A percentile compares a stretch with the other conserved stretches of the same genome.
phyloP scores from a whole-genome alignment of 768 basidiomycete species.

The Guyanaporus albipodus region DNA sequence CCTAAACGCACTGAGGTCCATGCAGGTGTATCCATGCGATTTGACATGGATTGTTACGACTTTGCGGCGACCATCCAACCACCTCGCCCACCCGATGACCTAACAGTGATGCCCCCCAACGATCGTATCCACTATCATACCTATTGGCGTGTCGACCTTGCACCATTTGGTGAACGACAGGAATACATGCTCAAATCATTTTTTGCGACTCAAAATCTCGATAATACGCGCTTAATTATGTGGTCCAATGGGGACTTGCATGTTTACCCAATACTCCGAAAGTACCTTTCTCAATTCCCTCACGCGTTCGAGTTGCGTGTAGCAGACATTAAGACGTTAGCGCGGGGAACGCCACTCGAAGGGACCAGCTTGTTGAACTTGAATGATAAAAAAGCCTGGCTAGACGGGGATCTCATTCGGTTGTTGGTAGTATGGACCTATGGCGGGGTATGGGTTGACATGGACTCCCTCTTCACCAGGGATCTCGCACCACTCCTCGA shows the following conservation, averaged over 20 bases:
- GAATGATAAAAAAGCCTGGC: constrained; percentile 81
- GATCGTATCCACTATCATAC: constrained; percentile 75
- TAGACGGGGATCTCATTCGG: constrained; percentile 92
- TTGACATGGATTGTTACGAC: constrained; percentile 89
- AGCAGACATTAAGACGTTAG: constrained; percentile 64
- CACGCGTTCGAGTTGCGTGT: constrained; percentile 65
- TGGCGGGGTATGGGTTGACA: constrained; percentile 96
- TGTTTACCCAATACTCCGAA: constrained; percentile 50
- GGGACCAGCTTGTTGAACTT: constrained; percentile 57
- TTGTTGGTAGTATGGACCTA: constrained; percentile 83
- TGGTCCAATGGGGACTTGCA: constrained; percentile 89
- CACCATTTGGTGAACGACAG: constrained; percentile 75
- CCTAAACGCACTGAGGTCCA: constrained; percentile 68
- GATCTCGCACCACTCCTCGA: constrained; percentile 84
- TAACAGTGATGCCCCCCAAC: constrained; percentile 25
- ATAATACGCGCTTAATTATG: constrained; percentile 62
- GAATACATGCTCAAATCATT: constrained; percentile 91
- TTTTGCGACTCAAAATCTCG: constrained; percentile 83
- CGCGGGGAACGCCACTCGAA: constrained; percentile 73
- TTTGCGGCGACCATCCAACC: constrained; percentile 78
- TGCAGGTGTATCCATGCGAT: constrained; percentile 70
- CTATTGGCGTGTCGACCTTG: constrained; percentile 92
- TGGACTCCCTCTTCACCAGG: constrained; percentile 91
- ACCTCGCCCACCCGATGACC: constrained; percentile 2
- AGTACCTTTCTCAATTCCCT: constrained; percentile 61